A percentile compares a stretch with the other conserved stretches of the same genome.
Evolutionary conservation across 768 basidiomycete species (phyloP).

Genomic region (Suillus weaverae): DNA sequence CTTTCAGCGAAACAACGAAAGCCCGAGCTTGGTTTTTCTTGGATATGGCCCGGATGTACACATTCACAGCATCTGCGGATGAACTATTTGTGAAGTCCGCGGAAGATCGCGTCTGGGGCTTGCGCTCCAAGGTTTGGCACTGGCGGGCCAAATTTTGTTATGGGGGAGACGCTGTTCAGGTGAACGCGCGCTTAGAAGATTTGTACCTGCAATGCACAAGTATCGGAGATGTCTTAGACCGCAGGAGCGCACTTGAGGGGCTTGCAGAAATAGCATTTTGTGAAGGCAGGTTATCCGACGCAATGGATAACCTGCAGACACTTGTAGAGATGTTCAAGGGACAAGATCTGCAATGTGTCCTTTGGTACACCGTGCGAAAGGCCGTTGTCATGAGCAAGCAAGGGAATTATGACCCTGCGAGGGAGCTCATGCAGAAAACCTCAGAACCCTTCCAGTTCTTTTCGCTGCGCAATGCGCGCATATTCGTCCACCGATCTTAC

Average conservation of each 20-base stretch:
- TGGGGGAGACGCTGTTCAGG: neutral
- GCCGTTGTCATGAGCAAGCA: neutral
- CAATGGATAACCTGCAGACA: neutral
- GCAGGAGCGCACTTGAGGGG: too few relatives aligned
- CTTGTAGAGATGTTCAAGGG: neutral
- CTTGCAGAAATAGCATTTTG: neutral
- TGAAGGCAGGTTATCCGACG: neutral
- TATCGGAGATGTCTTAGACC: too few relatives aligned
- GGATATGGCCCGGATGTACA: neutral
- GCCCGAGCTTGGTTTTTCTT: neutral
- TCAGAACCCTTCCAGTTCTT: neutral
- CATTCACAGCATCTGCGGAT: neutral
- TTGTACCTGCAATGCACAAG: too few relatives aligned
- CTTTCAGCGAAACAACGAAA: neutral
- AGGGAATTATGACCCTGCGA: neutral
- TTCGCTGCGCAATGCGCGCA: neutral
- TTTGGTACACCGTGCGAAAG: neutral
- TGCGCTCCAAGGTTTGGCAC: neutral
- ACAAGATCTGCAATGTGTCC: rapidly evolving
- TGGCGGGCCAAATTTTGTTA: neutral
- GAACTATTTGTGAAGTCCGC: neutral
- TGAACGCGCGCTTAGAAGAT: neutral
- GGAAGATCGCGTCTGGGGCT: neutral
- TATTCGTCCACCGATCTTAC: neutral
- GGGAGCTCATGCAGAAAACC: neutral